phyloP scores from a whole-genome alignment of 495 filamentous ascomycete genomes.

The Aspergillus campestris region DNA sequence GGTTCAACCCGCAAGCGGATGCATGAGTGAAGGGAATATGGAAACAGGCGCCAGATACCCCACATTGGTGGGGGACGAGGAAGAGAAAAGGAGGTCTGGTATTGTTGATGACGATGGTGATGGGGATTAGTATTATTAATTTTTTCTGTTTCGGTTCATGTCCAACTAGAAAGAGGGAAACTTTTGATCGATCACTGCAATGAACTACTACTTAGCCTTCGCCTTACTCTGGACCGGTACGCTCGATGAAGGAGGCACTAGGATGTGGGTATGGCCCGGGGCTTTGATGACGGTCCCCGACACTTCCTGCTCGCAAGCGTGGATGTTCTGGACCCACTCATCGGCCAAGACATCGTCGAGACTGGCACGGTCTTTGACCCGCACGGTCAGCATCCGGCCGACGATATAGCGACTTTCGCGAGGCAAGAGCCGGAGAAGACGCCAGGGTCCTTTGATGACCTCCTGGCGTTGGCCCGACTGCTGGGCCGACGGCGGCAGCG shows the following conservation, averaged over 20 bases:
- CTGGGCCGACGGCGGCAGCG: conserved; percentile 23
- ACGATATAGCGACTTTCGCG: conserved; percentile 86
- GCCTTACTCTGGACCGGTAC: conserved; percentile 37
- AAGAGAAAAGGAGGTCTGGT: conserved; percentile 2
- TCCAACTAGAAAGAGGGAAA: conserved; percentile 10
- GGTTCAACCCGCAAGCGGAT: not conserved
- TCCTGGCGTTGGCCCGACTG: conserved; percentile 47
- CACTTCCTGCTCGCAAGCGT: conserved; percentile 54
- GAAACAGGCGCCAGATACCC: conserved; percentile 5
- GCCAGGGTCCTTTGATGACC: conserved; percentile 87
- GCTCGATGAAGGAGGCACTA: conserved; percentile 48
- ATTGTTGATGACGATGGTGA: no score
- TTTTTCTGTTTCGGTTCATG: not conserved
- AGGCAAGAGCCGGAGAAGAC: conserved; percentile 82
- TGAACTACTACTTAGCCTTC: conserved; percentile 21
- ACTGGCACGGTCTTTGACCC: conserved; percentile 74
- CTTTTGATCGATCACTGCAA: conserved; percentile 1
- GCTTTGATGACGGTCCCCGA: conserved; percentile 45
- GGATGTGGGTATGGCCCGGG: conserved; percentile 52
- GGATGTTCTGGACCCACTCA: conserved; percentile 74
- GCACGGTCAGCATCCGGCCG: conserved; percentile 83
- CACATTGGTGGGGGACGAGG: not conserved
- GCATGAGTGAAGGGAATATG: conserved; percentile 1
- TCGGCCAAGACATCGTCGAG: conserved; percentile 80
- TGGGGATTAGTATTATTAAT: no score